Base-by-base conservation (phyloP, 768 basidiomycete species). In the Boletus barrowsii region DNA sequence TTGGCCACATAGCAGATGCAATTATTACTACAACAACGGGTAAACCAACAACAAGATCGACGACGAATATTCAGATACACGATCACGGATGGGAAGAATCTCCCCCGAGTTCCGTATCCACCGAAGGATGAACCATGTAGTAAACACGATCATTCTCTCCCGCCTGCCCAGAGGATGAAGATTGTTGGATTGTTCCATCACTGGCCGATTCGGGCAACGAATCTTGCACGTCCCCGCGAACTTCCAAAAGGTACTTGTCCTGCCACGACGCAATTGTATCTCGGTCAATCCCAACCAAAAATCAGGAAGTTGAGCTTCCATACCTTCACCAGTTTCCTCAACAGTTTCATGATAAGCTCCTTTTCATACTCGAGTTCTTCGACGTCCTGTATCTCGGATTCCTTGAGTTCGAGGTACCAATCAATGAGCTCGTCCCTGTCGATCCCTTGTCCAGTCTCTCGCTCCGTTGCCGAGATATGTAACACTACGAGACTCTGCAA, bases 341-440 rank as follows among this genome's bases (percentile, higher is more conserved):
- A 70, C 65, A 97, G 85, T 73, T 98, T 99, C 39, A 81, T 83
- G 56, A 98, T 83, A 47, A 99, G 77, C 68, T 93, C 92, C 63
- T 87, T 87, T 73, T 98, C 90, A 61, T 89, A 88, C 62, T 98
- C 93, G 17, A 97, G 73, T 63, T 95, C 87, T 50, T 94, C 93
- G 6, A 93, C 80, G 49, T 88, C 86, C 58, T 87, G 82, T 37
- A 98, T 75, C 57, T 93, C 88, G 10, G 78, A 75, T 70, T 99
- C 97, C 69, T 84, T 88, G 59, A 82, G 73, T 74, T 99, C 97
- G 51, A 98, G 80, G 67, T 98, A 98, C 95, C 93, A 96, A 68
- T 96, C 93, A 58, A 96, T 88, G 51, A 99, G 79, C 62, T 97
- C 95, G 60, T 96, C 93, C 42, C 87, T 80, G 63, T 93, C 90